Percentiles rank a stretch among this genome's conserved stretches.
Evolutionary conservation across 192 early-diverging fungal genomes (phyloP).

Genomic region (Entomortierella beljakovae): DNA sequence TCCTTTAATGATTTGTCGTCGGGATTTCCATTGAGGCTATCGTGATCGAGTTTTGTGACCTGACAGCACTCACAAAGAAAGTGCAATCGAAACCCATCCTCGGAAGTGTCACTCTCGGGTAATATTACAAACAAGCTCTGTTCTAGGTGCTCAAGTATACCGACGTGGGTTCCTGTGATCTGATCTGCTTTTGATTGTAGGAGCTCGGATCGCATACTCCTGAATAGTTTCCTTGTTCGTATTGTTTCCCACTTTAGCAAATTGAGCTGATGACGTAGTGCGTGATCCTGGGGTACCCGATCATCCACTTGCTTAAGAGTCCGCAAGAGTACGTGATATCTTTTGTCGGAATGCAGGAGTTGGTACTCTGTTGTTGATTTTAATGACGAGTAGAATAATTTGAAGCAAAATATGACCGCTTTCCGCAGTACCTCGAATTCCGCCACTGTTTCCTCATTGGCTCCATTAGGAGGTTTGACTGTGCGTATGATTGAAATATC

Average conservation of each 20-base stretch:
- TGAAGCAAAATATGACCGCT: not conserved
- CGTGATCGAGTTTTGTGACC: not conserved
- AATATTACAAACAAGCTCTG: slow-evolving; percentile 12
- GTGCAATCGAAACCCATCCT: slow-evolving; percentile 11
- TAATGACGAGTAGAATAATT: slow-evolving; percentile 3
- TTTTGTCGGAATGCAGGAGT: slow-evolving; percentile 10
- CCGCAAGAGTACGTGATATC: not conserved
- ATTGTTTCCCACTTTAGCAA: slow-evolving; percentile 5
- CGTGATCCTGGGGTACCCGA: slow-evolving; percentile 2
- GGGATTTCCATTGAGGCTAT: not conserved
- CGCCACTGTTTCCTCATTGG: not conserved
- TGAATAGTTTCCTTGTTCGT: slow-evolving; percentile 6
- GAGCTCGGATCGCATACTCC: slow-evolving; percentile 9
- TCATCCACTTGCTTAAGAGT: not conserved
- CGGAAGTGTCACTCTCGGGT: slow-evolving; percentile 3
- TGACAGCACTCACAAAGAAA: slow-evolving; percentile 21
- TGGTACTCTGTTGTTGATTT: slow-evolving; percentile 11
- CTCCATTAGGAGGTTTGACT: not conserved
- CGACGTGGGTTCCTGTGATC: slow-evolving; percentile 10
- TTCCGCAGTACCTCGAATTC: slow-evolving; percentile 5
- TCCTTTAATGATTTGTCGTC: not conserved
- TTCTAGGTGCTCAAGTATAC: slow-evolving; percentile 13
- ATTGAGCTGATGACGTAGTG: slow-evolving; percentile 10
- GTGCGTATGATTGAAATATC: not conserved
- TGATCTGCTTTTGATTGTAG: slow-evolving; percentile 9